phyloP scores from a whole-genome alignment of 1,139 yeast genomes.

The Blastobotrys elegans region DNA sequence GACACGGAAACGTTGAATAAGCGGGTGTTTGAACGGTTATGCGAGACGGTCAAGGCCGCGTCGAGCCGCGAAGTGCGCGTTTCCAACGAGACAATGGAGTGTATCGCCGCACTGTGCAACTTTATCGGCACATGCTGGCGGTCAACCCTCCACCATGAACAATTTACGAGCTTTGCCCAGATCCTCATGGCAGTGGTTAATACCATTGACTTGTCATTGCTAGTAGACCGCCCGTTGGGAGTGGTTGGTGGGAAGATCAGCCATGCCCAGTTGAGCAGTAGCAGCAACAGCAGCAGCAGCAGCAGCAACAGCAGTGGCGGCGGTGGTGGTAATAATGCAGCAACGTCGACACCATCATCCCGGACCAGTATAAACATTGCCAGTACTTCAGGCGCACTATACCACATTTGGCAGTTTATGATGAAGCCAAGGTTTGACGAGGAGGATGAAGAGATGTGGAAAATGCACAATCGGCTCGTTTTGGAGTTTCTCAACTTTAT shows the following conservation, averaged over 20 bases:
- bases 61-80: constrained; percentile 23
- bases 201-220: constrained; percentile 1
- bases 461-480: not conserved
- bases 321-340: too few species aligned
- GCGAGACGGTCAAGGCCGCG: constrained; percentile 13
- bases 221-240: not conserved
- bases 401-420: constrained; percentile 4
- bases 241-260: not conserved
- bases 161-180: constrained; percentile 5
- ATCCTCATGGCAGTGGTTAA: constrained; percentile 4
- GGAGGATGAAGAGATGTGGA: not conserved
- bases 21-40: constrained; percentile 3
- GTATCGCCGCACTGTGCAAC: constrained; percentile 21
- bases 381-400: not conserved
- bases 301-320: too few species aligned
- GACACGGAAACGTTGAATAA: not conserved
- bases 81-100: constrained; percentile 22
- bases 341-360: too few species aligned
- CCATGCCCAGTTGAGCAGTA: not conserved
- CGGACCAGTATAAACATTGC: not conserved
- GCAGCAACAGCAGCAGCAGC: too few species aligned
- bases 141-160: not conserved
- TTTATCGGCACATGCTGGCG: constrained; percentile 16
- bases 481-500: not conserved
- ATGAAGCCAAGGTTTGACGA: not conserved